Base-by-base conservation (phyloP, 768 basidiomycete genomes). In the Boletus subparvulus region DNA sequence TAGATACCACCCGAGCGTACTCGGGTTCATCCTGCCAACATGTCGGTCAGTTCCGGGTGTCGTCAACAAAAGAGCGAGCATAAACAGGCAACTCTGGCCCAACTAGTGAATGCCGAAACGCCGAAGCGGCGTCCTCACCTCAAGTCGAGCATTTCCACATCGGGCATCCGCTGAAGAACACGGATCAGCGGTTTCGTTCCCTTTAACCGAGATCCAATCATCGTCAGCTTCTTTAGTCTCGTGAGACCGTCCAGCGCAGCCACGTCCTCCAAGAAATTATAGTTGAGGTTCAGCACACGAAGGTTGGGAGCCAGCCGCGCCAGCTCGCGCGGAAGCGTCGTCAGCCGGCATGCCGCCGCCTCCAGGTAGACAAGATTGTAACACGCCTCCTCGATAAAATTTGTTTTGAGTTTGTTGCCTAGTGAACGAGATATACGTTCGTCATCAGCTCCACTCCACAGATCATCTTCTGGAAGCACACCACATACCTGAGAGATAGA, bases 1-100 rank as follows among this genome's bases (percentile, higher is more conserved):
- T 35, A 97, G 80, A 73, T 99, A 98, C 89, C 93, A 96, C 7
- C 92, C 92, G 12, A 98, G 85, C 19, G 95, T 98, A 63, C 90
- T 93, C 52, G 97, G 95, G 68, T 99, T 99, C 94, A 98, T 97
- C 73, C 87, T 83, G 63, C 46, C 55, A 56, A 52, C 51, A 7
- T 28, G 3, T 66, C 62, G 68, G 65, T 69, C 62, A 67, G 59
- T 67, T 26, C 59, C 67, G 65, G 61, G 65, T 47, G 50, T 69
- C 56, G 52, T 42, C 67, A 59, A 43, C 56, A 44, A n/a, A 46
- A 40, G 42, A 12, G 26, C 9, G 32, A 3, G 11, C 16, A 21
- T 19, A 56, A 35, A 52, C 21, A 44, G 53, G 28, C 41, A 47
- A 33, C 45, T 40, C 30, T 40, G 37, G 12, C 35, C 33, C 41